These are phyloP conservation scores for Colletotrichum sp. DNA, from an alignment of 2,329 filamentous ascomycete genomes.

Conservation along the genomic window DNA sequence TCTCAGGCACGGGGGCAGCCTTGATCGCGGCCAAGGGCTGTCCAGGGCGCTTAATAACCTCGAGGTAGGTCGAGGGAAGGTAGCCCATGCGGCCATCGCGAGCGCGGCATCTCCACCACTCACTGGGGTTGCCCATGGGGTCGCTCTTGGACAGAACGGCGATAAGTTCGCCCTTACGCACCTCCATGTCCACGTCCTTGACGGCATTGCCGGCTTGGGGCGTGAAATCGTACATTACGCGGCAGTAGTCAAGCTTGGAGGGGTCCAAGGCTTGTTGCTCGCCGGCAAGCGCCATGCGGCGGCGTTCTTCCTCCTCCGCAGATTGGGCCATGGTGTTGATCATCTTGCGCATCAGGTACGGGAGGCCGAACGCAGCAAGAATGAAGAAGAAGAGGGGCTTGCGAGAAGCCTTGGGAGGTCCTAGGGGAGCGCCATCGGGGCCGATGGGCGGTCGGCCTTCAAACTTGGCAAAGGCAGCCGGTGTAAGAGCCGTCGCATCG, in stretches of 20 bases:
- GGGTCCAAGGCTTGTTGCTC: slow-evolving; percentile 74
- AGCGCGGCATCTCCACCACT: slow-evolving; percentile 97
- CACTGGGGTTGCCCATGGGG: slow-evolving; percentile 86
- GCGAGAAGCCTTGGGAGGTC: slow-evolving; percentile 77
- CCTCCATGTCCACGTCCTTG: slow-evolving; percentile 83
- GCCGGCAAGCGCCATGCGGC: slow-evolving; percentile 48
- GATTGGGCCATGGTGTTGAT: slow-evolving; percentile 84
- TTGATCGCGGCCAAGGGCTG: slow-evolving; percentile 58
- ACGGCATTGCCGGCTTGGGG: slow-evolving; percentile 70
- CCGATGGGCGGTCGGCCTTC: slow-evolving; percentile 66
- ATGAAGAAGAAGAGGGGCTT: slow-evolving; percentile 98
- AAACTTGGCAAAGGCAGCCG: slow-evolving; percentile 89
- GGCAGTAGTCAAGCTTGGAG: slow-evolving; percentile 94
- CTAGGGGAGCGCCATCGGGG: slow-evolving; percentile 66
- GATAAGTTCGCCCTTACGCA: slow-evolving; percentile 94
- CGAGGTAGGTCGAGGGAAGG: slow-evolving; percentile 87
- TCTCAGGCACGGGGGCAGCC: slow-evolving; percentile 39
- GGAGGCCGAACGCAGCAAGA: slow-evolving; percentile 90
- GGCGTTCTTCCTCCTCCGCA: slow-evolving; percentile 82
- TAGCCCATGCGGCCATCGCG: slow-evolving; percentile 92
- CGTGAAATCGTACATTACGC: slow-evolving; percentile 91
- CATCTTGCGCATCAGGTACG: slow-evolving; percentile 96
- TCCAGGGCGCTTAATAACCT: slow-evolving; percentile 66
- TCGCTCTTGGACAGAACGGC: slow-evolving; percentile 93
- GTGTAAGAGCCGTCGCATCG: slow-evolving; percentile 85